Percentiles rank a stretch among this genome's conserved stretches.
phyloP scores from a whole-genome alignment of 1,284 basidiomycete species.

The Leccinum fuscescens region DNA sequence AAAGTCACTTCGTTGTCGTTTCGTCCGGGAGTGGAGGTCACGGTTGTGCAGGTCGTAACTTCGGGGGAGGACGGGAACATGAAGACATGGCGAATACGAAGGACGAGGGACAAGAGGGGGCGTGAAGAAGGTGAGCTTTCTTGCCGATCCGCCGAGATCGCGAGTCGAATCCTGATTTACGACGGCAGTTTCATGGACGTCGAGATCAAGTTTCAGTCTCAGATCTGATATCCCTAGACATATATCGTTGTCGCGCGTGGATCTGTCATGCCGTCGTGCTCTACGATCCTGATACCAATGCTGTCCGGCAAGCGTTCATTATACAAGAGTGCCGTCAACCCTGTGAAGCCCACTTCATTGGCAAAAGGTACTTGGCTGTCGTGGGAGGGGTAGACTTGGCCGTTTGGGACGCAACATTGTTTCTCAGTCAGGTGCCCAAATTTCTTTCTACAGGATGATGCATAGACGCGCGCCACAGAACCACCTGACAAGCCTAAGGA shows the following conservation, averaged over 20 bases:
- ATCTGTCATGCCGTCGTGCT: constrained; percentile 80
- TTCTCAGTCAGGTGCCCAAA: constrained; percentile 58
- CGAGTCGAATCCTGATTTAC: constrained; percentile 7
- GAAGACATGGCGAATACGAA: constrained; percentile 69
- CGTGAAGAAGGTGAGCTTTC: constrained; percentile 45
- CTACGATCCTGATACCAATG: constrained; percentile 73
- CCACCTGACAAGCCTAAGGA: no score
- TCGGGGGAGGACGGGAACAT: constrained; percentile 67
- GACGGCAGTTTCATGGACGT: constrained; percentile 71
- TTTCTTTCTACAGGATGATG: no score
- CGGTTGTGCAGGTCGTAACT: constrained; percentile 50
- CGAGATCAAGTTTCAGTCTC: constrained; percentile 69
- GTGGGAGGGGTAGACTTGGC: constrained; percentile 53
- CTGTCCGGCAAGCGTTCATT: constrained; percentile 65
- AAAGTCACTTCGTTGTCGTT: constrained; percentile 74
- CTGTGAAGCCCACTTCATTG: constrained; percentile 61
- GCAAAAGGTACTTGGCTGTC: constrained; percentile 58
- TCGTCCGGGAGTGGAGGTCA: constrained; percentile 40
- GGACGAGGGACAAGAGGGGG: constrained; percentile 42
- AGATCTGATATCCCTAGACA: constrained; percentile 66
- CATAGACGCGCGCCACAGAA: no score
- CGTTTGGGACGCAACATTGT: constrained; percentile 76
- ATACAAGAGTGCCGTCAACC: constrained; percentile 50
- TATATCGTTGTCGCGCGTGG: constrained; percentile 79
- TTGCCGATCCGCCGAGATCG: not conserved